These are phyloP conservation scores for Zasmidium cellare DNA, from an alignment of 2,329 filamentous ascomycete genomes.

Conservation along the genomic window DNA sequence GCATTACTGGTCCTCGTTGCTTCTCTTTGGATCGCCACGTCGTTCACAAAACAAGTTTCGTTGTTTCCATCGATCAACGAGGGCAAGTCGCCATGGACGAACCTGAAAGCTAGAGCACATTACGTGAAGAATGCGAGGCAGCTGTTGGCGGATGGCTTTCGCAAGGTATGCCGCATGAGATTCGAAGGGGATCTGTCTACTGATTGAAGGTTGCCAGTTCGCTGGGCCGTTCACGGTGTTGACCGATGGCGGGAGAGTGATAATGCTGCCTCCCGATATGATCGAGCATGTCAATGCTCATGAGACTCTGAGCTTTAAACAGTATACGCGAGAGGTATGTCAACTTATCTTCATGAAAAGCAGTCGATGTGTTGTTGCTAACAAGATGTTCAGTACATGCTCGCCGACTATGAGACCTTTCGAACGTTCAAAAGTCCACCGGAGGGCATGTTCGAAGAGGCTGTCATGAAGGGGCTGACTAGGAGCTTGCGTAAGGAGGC, in stretches of 20 bases:
- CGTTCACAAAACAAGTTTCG: background rate
- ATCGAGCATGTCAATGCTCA: conserved; percentile 13
- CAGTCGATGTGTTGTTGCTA: background rate
- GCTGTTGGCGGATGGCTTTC: background rate
- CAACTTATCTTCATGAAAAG: background rate
- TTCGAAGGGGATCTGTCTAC: background rate
- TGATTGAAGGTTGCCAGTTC: conserved; percentile 1
- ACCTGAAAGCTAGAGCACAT: background rate
- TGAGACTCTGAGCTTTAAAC: background rate
- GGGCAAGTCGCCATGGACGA: background rate
- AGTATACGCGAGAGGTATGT: background rate
- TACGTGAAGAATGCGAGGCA: conserved; percentile 4
- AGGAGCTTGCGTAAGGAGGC: conserved; percentile 10
- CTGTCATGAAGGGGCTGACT: conserved; percentile 17
- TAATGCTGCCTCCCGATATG: conserved; percentile 11
- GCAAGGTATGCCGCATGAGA: background rate
- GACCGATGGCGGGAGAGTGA: conserved; percentile 3
- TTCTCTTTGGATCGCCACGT: background rate
- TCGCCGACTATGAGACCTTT: conserved; percentile 11
- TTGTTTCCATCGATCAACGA: background rate
- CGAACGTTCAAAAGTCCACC: conserved; percentile 2
- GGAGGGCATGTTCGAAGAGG: conserved; percentile 14
- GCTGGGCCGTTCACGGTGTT: conserved; percentile 8
- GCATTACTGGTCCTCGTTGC: background rate
- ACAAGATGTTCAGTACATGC: conserved; percentile 1